Evolutionary conservation across 495 filamentous ascomycete species (phyloP), one percentile per base, ranked within the genome.

Genomic region (Penicillium parvum): DNA sequence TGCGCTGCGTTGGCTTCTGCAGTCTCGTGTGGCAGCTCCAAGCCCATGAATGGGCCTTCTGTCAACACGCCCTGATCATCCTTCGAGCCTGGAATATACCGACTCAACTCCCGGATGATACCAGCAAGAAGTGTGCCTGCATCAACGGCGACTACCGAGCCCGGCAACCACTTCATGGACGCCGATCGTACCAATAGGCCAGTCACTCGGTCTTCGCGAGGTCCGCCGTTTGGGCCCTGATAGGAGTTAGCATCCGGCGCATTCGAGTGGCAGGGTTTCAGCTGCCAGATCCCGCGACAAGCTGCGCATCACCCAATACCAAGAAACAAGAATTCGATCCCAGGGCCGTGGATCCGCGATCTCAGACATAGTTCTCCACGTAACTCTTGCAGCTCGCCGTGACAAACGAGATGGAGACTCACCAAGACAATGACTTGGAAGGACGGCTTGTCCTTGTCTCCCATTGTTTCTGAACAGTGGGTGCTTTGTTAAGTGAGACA

Each of bases 171-270:
- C 28, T 75, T 72, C 22, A 81, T 78, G n/a, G 81, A 71, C 6
- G 81, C 75, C 2, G 90, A 90, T 33, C 91, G 85, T 29, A 96
- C 84, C 2, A 98, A 78, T 25, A 96, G 76, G 7, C 88, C 89
- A 3, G 92, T 96, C 3, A 90, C 83, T 53, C 88, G 86, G 55
- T 89, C 82, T 69, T 98, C 92, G 50, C 77, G 77, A 7, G 92
- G 92, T 20, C 92, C 92, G 51, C 92, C 92, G 37, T 88, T 89
- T 20, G 88, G 81, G 40, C 92, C 92, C 90, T 96, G 18, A 37
- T 14, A n/a, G n/a, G n/a, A 32, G 49, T 69, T 33, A 69, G 62
- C 44, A 43, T 33, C 5, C 6, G 2, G 22, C 7, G 27, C 12
- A 42, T 18, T 28, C 5, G 11, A 39, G 11, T 38, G 12, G 22